Base-by-base conservation (phyloP, 257 asterid genomes). In the Primulina eburnea region DNA sequence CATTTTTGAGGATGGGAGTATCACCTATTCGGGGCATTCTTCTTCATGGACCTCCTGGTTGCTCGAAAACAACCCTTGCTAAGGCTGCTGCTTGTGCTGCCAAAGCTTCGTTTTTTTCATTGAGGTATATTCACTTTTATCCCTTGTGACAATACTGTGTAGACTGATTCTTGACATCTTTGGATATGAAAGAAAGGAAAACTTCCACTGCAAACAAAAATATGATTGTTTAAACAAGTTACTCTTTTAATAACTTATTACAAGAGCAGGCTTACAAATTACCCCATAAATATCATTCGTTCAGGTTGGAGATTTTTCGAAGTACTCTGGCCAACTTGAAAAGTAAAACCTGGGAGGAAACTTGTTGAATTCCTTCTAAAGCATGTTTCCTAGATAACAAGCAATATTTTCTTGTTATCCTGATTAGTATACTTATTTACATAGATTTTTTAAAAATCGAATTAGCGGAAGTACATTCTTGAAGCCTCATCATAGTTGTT, bases 31-130 rank as follows among this genome's bases (percentile, higher is more conserved):
- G 90, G 37, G 99, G 99, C 37, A 84, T 93, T 75, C 99, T 90
- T 66, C 95, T 93, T 70, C 97, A 93, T 62, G 97, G 99, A 29
- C 99, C 97, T 52, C 99, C 99, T 56, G 99, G 99, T 28, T 93
- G 99, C 89, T 93, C 97, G 10, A 93, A 93, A 85, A 93, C 99
- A 59, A 93, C 97, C 75, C 95, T 93, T 8, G 99, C 95, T 11
- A 93, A 86, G 82, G 97, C 99, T 75, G 95, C 97, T 71, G 96
- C 96, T 65, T 88, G 84, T 85, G 97, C 95, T 69, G 90, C 99
- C 65, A 90, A 89, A 78, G 97, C 99, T 78, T 85, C 97, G 30
- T 93, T 93, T 85, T 93, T 93, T 78, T 89, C 99, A 52, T 79
- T 93, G 86, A 87, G 97, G 99, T 93, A 71, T 62, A 77, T 2